These are phyloP conservation scores for Typha latifolia DNA, from an alignment of 176 grass and related monocot genomes.

Conservation along the genomic window DNA sequence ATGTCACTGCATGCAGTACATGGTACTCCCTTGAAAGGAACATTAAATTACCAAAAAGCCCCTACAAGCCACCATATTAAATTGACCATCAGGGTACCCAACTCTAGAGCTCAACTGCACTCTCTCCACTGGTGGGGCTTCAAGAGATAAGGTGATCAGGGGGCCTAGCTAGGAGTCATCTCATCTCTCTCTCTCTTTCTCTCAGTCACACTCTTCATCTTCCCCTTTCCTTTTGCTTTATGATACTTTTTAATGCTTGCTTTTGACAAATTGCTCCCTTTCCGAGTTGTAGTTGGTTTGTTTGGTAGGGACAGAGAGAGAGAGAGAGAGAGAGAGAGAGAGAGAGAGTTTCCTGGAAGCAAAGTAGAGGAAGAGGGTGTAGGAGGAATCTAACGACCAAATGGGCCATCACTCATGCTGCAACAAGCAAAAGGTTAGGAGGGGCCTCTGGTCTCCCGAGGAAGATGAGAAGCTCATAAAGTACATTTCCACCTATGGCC, in stretches of 20 bases:
- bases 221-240: too few relatives aligned
- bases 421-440: slow-evolving; percentile 97
- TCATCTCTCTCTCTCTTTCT: not conserved
- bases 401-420: slow-evolving; percentile 99
- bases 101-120: slow-evolving; percentile 20
- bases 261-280: not conserved
- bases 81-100: slow-evolving; percentile 20
- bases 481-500: slow-evolving; percentile 77
- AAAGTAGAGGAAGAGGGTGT: slow-evolving; percentile 3
- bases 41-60: slow-evolving; percentile 18
- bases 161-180: not conserved
- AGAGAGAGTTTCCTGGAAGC: not conserved
- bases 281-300: not conserved
- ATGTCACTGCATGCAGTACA: not conserved
- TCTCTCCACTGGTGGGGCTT: not conserved
- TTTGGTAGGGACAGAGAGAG: not conserved
- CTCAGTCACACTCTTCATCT: not conserved
- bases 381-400: not conserved
- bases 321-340: slow-evolving; percentile 5
- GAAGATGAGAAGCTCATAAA: slow-evolving; percentile 93
- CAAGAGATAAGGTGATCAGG: too few relatives aligned
- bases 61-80: slow-evolving; percentile 22
- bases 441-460: slow-evolving; percentile 96
- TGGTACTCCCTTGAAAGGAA: not conserved
- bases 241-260: not conserved